A percentile compares a stretch with the other conserved stretches of the same genome.
Evolutionary conservation across 2,329 filamentous ascomycete genomes (phyloP).

Genomic region (Colletotrichum sansevieriae): DNA sequence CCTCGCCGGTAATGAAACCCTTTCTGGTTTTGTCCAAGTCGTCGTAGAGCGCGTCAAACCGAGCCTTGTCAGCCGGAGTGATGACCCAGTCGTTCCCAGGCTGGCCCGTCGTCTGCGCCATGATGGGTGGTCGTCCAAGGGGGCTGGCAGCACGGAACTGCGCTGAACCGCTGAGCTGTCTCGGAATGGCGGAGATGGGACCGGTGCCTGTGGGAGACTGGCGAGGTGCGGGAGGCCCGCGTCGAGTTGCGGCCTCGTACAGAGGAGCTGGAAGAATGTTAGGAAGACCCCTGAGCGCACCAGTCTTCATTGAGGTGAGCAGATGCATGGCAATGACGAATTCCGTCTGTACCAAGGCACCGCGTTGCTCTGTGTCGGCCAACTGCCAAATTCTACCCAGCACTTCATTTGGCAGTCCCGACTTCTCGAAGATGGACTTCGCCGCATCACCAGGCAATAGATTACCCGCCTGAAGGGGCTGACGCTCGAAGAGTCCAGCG

Average conservation of each 20-base stretch:
- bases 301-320: constrained; percentile 89
- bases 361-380: constrained; percentile 92
- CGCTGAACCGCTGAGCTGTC: constrained; percentile 82
- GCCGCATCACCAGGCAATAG: constrained; percentile 87
- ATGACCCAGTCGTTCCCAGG: constrained; percentile 79
- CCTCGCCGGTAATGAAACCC: constrained; percentile 91
- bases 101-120: constrained; percentile 56
- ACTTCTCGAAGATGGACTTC: constrained; percentile 95
- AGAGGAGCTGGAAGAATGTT: constrained; percentile 84
- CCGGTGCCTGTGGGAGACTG: constrained; percentile 65
- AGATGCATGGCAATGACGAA: constrained; percentile 99
- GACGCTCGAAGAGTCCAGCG: constrained; percentile 89
- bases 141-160: constrained; percentile 74
- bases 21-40: constrained; percentile 84
- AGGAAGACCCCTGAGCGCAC: constrained; percentile 83
- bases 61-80: constrained; percentile 83
- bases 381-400: constrained; percentile 97
- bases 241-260: constrained; percentile 89
- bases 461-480: constrained; percentile 78
- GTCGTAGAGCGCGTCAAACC: constrained; percentile 89
- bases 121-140: constrained; percentile 64
- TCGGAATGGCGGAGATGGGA: constrained; percentile 78
- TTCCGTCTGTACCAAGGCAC: constrained; percentile 86
- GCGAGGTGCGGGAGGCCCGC: constrained; percentile 59
- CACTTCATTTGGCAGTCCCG: constrained; percentile 87